A percentile compares a stretch with the other conserved stretches of the same genome.
Conservation (phyloP, 1,139 yeast genomes). For the Yamadazyma atmosphaerica region DNA sequence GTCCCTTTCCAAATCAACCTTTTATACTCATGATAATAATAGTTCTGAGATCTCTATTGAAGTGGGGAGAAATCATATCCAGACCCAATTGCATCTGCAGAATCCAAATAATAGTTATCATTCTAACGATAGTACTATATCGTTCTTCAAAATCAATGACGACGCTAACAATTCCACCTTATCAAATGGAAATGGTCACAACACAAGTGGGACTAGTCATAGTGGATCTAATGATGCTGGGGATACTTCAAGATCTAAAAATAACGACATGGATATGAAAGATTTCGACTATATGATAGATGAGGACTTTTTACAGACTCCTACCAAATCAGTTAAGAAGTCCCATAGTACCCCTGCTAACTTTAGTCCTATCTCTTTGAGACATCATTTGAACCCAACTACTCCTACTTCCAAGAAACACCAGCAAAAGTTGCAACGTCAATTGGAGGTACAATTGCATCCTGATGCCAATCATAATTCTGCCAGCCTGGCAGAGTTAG, state of each 20-base stretch:
- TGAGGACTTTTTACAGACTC: constrained; percentile 39
- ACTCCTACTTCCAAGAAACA: constrained; percentile 13
- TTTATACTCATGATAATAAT: constrained; percentile 14
- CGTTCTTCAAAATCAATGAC: constrained; percentile 31
- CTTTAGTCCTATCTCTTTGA: constrained; percentile 28
- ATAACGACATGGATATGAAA: constrained; percentile 4
- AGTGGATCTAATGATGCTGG: constrained; percentile 1
- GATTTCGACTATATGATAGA: constrained; percentile 14
- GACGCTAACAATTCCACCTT: constrained; percentile 2
- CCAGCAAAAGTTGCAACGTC: constrained; percentile 1
- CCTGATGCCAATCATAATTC: too few species aligned
- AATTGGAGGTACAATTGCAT: not conserved
- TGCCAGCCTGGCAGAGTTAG: too few species aligned
- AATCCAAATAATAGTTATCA: constrained; percentile 17
- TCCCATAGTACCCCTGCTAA: constrained; percentile 34
- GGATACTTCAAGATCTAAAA: constrained; percentile 3
- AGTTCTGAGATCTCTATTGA: constrained; percentile 34
- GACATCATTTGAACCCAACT: constrained; percentile 11
- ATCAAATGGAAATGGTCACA: not conserved
- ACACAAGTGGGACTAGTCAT: not conserved
- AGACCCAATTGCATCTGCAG: not conserved
- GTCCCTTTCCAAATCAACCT: constrained; percentile 5
- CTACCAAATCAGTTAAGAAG: constrained; percentile 40
- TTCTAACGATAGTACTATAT: constrained; percentile 31
- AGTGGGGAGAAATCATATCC: constrained; percentile 34